Conservation (phyloP, 2,329 filamentous ascomycete species). For the Fusarium devonianum region DNA sequence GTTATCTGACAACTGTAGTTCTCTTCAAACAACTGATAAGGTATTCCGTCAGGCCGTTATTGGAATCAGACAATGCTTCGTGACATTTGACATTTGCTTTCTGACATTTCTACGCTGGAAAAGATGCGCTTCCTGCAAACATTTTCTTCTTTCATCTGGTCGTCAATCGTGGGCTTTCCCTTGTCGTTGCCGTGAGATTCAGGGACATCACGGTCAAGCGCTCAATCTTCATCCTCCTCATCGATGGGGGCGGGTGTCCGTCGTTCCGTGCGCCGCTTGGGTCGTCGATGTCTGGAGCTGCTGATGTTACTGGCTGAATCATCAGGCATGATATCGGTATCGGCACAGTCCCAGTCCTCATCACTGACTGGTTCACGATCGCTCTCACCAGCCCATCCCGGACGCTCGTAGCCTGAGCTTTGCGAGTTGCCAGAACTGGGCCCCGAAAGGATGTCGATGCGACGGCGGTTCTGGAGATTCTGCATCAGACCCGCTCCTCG, state of each 20-base stretch:
- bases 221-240: slow-evolving; percentile 72
- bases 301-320: slow-evolving; percentile 84
- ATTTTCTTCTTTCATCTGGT: slow-evolving; percentile 23
- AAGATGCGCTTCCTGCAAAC: slow-evolving; percentile 32
- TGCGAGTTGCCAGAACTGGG: slow-evolving; percentile 56
- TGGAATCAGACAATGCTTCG: slow-evolving; percentile 28
- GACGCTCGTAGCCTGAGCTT: slow-evolving; percentile 54
- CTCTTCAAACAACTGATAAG: slow-evolving; percentile 17
- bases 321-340: slow-evolving; percentile 73
- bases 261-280: slow-evolving; percentile 72
- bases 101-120: slow-evolving; percentile 31
- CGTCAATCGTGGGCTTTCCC: slow-evolving; percentile 23
- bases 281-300: slow-evolving; percentile 71
- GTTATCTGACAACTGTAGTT: slow-evolving; percentile 39
- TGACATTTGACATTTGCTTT: slow-evolving; percentile 29
- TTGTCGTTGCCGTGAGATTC: slow-evolving; percentile 4
- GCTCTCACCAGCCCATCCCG: slow-evolving; percentile 49
- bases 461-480: slow-evolving; percentile 66
- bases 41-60: slow-evolving; percentile 23
- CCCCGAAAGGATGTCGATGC: slow-evolving; percentile 62
- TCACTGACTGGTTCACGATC: slow-evolving; percentile 61
- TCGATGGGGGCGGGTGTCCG: slow-evolving; percentile 76
- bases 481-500: slow-evolving; percentile 78
- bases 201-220: slow-evolving; percentile 8
- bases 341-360: slow-evolving; percentile 65